Percentiles rank a stretch among this genome's conserved stretches.
Evolutionary conservation across 2,329 filamentous ascomycete species (phyloP).

Genomic region (Metarhizium rileyi): DNA sequence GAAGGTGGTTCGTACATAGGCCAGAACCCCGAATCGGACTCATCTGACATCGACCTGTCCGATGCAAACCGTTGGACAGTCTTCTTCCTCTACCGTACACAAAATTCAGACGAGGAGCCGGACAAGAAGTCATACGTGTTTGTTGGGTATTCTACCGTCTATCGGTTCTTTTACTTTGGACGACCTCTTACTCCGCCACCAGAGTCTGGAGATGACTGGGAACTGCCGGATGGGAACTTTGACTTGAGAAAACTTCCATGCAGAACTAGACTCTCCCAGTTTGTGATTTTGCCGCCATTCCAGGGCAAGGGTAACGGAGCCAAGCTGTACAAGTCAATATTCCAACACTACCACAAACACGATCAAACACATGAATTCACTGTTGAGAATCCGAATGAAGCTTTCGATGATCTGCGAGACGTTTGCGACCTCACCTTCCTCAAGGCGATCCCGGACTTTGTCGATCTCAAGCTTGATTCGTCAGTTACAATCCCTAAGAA

Average conservation of each 20-base stretch:
- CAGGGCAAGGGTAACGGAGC: slow-evolving; percentile 72
- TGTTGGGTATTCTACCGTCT: slow-evolving; percentile 82
- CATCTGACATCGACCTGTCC: slow-evolving; percentile 57
- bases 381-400: slow-evolving; percentile 87
- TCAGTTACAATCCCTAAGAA: slow-evolving; percentile 37
- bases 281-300: slow-evolving; percentile 80
- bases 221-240: slow-evolving; percentile 34
- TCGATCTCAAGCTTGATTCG: slow-evolving; percentile 44
- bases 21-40: slow-evolving; percentile 32
- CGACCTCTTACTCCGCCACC: slow-evolving; percentile 35
- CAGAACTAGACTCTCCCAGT: slow-evolving; percentile 83
- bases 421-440: slow-evolving; percentile 61
- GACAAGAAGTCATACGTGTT: slow-evolving; percentile 61
- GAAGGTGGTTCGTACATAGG: slow-evolving; percentile 78
- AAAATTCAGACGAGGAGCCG: slow-evolving; percentile 28
- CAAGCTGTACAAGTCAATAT: slow-evolving; percentile 73
- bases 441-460: slow-evolving; percentile 48
- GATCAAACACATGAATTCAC: slow-evolving; percentile 72
- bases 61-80: slow-evolving; percentile 81
- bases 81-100: slow-evolving; percentile 75
- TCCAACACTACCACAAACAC: slow-evolving; percentile 56
- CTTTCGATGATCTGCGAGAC: slow-evolving; percentile 72
- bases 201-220: slow-evolving; percentile 30
- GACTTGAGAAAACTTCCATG: slow-evolving; percentile 56
- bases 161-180: slow-evolving; percentile 64